Percentiles rank a stretch among this genome's conserved stretches.
Conservation (phyloP, 2,329 filamentous ascomycete species). For the Hymenoscyphus occultus region DNA sequence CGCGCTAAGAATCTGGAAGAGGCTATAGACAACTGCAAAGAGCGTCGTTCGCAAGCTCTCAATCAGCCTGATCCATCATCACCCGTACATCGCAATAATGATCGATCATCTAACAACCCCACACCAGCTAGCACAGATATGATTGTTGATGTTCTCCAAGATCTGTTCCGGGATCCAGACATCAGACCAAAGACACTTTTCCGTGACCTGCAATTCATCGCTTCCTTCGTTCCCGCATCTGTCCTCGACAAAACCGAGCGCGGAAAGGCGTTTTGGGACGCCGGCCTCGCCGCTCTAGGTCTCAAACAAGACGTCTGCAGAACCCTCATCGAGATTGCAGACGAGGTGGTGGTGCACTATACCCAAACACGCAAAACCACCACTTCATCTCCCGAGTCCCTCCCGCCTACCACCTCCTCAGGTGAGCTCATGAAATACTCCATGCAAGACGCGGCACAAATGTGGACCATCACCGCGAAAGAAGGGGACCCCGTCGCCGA, state of each 20-base stretch:
- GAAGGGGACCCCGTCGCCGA: slow-evolving; percentile 88
- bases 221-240: slow-evolving; percentile 59
- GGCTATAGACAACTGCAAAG: slow-evolving; percentile 67
- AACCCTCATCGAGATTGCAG: slow-evolving; percentile 63
- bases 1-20: slow-evolving; percentile 57
- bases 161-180: slow-evolving; percentile 63
- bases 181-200: slow-evolving; percentile 78
- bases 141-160: slow-evolving; percentile 64
- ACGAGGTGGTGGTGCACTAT: slow-evolving; percentile 66
- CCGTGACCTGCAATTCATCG: slow-evolving; percentile 74
- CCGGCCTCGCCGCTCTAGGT: slow-evolving; percentile 81
- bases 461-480: slow-evolving; percentile 91
- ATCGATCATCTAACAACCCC: slow-evolving; percentile 65
- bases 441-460: slow-evolving; percentile 77
- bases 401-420: slow-evolving; percentile 36
- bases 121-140: slow-evolving; percentile 41
- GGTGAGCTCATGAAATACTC: slow-evolving; percentile 57
- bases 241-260: slow-evolving; percentile 60
- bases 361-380: slow-evolving; percentile 56
- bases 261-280: slow-evolving; percentile 77
- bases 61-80: slow-evolving; percentile 50
- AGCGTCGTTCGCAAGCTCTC: slow-evolving; percentile 60
- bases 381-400: slow-evolving; percentile 15
- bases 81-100: slow-evolving; percentile 71
- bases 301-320: slow-evolving; percentile 80